These are phyloP conservation scores for Picea glauca DNA, from an alignment of 75 land plant genomes.

Conservation along the genomic window DNA sequence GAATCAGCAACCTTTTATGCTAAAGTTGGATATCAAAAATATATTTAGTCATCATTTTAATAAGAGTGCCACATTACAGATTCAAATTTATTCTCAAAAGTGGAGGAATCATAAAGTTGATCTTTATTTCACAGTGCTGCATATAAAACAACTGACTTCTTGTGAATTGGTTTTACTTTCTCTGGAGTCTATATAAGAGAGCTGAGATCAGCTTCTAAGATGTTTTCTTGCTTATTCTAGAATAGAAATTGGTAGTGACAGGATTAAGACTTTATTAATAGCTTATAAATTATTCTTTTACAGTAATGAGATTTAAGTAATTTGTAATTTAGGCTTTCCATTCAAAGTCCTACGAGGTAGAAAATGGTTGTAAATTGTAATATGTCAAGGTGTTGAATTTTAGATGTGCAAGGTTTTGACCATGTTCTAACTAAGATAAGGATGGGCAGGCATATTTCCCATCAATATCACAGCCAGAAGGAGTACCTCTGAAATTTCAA, in stretches of 20 bases:
- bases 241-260: neutral
- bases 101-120: too few species aligned
- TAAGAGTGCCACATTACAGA: too few species aligned
- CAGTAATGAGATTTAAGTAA: neutral
- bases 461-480: slow-evolving; percentile 79
- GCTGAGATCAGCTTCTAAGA: neutral
- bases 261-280: neutral
- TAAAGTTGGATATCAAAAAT: too few species aligned
- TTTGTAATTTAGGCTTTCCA: neutral
- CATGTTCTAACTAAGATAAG: neutral
- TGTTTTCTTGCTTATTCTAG: neutral
- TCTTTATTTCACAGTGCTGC: neutral
- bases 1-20: too few species aligned
- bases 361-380: neutral
- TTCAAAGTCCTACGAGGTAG: neutral
- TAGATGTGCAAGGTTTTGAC: neutral
- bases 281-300: neutral
- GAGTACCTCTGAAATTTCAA: slow-evolving; percentile 75
- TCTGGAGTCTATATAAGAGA: neutral
- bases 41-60: too few species aligned
- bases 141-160: neutral
- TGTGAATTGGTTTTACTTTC: neutral
- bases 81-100: too few species aligned
- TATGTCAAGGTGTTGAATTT: neutral
- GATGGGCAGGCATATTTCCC: slow-evolving; percentile 72